Evolutionary conservation across 2,329 filamentous ascomycete species (phyloP).

Genomic region (Scytalidium sp.): DNA sequence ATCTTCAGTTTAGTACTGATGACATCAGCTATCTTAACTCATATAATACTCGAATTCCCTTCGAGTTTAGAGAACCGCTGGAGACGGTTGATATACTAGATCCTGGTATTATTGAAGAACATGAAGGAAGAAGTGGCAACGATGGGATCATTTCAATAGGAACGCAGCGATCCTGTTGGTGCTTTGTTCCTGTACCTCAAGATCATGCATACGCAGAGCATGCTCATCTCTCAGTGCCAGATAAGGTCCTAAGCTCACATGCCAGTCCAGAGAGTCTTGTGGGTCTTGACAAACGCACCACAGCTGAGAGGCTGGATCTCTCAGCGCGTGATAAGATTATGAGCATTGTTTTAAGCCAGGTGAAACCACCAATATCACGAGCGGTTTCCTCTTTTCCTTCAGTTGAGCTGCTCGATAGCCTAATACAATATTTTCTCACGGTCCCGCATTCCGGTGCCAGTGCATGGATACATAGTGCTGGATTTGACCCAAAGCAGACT

Average conservation of each 20-base stretch:
- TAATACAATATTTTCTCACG: conserved; percentile 16
- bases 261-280: conserved; percentile 1
- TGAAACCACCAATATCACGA: background rate
- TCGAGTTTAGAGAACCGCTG: background rate
- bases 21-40: conserved; percentile 10
- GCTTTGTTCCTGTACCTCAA: conserved; percentile 8
- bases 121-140: conserved; percentile 2
- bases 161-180: conserved; percentile 13
- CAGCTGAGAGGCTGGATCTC: conserved; percentile 6
- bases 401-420: conserved; percentile 11
- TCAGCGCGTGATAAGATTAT: conserved; percentile 14
- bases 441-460: conserved; percentile 5
- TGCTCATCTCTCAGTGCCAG: conserved; percentile 5
- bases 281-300: conserved; percentile 2
- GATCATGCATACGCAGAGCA: conserved; percentile 9
- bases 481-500: background rate
- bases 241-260: conserved; percentile 10
- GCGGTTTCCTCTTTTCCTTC: conserved; percentile 16
- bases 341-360: conserved; percentile 14
- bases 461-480: conserved; percentile 16
- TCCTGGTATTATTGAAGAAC: too few relatives aligned
- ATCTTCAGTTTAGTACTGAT: conserved; percentile 11
- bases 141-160: conserved; percentile 10
- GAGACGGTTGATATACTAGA: background rate
- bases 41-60: conserved; percentile 2